phyloP scores from a whole-genome alignment of 805 yeast species.

The Lipomyces yamanashiensis region DNA sequence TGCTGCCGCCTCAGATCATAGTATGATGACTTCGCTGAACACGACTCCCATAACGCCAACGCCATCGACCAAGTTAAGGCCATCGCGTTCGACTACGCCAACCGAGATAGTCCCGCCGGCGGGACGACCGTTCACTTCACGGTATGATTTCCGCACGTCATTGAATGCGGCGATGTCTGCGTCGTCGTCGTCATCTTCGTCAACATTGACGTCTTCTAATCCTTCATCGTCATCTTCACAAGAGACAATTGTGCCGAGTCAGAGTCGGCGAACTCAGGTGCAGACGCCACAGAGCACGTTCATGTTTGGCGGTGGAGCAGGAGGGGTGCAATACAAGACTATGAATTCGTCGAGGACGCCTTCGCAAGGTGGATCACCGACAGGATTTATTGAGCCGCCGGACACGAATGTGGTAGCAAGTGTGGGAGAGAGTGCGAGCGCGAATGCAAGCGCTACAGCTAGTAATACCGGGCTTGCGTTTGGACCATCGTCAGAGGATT shows the following conservation, averaged over 20 bases:
- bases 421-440: too few species aligned
- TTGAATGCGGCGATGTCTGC: constrained; percentile 29
- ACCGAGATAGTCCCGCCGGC: constrained; percentile 27
- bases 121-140: constrained; percentile 37
- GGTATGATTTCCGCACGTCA: constrained; percentile 44
- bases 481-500: constrained; percentile 34
- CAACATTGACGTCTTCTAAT: constrained; percentile 6
- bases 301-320: too few species aligned
- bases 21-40: constrained; percentile 5
- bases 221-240: constrained; percentile 1
- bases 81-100: constrained; percentile 29
- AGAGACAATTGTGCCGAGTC: constrained; percentile 6
- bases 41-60: not conserved
- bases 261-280: too few species aligned
- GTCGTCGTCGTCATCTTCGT: constrained; percentile 20
- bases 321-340: constrained; percentile 3
- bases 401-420: not conserved
- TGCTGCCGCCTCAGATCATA: not conserved
- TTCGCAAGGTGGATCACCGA: constrained; percentile 12
- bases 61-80: not conserved
- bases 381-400: constrained; percentile 7
- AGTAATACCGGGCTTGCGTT: constrained; percentile 8
- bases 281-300: too few species aligned
- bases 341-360: constrained; percentile 7
- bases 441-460: not conserved